Base-by-base conservation (phyloP, 2,329 filamentous ascomycete genomes). In the Diaporthe longicolla region DNA sequence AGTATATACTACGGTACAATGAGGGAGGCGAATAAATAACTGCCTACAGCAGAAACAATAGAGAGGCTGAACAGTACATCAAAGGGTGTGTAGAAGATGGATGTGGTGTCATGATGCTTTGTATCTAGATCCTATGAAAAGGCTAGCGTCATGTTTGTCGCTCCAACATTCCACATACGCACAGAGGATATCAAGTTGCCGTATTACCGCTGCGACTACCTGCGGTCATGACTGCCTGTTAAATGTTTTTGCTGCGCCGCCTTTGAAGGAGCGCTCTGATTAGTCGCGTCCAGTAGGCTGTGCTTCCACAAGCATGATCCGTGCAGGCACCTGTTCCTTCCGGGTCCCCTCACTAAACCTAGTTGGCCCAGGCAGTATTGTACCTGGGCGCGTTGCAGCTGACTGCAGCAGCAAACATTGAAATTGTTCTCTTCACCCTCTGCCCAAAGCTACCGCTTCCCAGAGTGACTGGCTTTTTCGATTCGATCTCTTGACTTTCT, bases 391-490 rank as follows among this genome's bases (percentile, higher is more conserved):
- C 32, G 32, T 24, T 21, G 45, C 48, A 32, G 63, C 63, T 68
- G 63, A 68, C 63, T 54, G 48, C 48, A 68, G 32, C 45, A 52
- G 45, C 63, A 66, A 66, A 66, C 45, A 66, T 66, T 66, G 63
- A 66, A 66, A 35, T 52, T 40, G 45, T 66, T 52, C 43, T 52
- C 43, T 15, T 24, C 63, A 24, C 50, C 45, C 7, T 52, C 63
- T n/a, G 29, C 45, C 45, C 45, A 17, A 29, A 40, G 32, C 45
- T 66, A 15, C 52, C 21, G 13, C 48, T 40, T 26, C 45, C 13
- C 52, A 26, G 45, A 24, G 32, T 26, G 32, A 54, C 26, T 54
- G 29, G 45, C 29, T 26, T 40, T 10, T 54, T 9, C 21, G 3
- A 26, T 19, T 26, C 29, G 45, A 68, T 66, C 43, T 65, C 26